Conservation (phyloP, 306 rosid species). For the Acacia confusa region DNA sequence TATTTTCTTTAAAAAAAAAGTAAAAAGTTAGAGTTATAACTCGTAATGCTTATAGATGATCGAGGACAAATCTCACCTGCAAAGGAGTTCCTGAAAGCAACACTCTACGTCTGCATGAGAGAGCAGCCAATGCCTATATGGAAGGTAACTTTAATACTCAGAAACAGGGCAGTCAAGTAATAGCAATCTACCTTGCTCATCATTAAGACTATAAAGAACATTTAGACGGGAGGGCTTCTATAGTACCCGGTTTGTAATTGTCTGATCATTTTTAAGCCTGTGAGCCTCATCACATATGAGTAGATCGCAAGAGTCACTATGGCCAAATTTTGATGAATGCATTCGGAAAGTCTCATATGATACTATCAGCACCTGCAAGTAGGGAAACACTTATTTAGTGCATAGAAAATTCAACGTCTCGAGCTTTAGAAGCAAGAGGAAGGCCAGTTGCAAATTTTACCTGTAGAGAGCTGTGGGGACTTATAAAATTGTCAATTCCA, state of each 20-base stretch:
- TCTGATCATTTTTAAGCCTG: conserved; percentile 93
- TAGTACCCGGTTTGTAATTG: conserved; percentile 87
- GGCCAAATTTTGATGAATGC: conserved; percentile 79
- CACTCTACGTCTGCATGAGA: conserved; percentile 78
- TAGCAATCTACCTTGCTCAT: conserved; percentile 4
- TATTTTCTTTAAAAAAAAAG: background rate
- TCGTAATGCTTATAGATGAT: conserved; percentile 20
- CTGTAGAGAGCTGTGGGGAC: conserved; percentile 62
- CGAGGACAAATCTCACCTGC: conserved; percentile 58
- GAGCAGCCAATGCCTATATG: conserved; percentile 86
- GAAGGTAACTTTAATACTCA: conserved; percentile 27
- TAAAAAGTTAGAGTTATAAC: conserved; percentile 11
- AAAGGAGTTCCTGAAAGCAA: conserved; percentile 97
- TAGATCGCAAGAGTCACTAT: conserved; percentile 76
- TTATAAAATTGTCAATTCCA: conserved; percentile 71
- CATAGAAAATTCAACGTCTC: conserved; percentile 6
- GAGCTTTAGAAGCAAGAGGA: conserved; percentile 16
- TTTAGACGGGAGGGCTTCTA: background rate
- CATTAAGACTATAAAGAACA: background rate
- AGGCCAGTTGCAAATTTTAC: conserved; percentile 37
- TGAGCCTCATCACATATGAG: conserved; percentile 99
- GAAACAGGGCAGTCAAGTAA: conserved; percentile 3
- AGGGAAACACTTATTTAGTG: conserved; percentile 18
- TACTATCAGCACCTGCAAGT: conserved; percentile 76
- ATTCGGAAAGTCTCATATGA: conserved; percentile 94